Base-by-base conservation (phyloP, 1,139 yeast genomes). In the Yamadazyma epiphylla region DNA sequence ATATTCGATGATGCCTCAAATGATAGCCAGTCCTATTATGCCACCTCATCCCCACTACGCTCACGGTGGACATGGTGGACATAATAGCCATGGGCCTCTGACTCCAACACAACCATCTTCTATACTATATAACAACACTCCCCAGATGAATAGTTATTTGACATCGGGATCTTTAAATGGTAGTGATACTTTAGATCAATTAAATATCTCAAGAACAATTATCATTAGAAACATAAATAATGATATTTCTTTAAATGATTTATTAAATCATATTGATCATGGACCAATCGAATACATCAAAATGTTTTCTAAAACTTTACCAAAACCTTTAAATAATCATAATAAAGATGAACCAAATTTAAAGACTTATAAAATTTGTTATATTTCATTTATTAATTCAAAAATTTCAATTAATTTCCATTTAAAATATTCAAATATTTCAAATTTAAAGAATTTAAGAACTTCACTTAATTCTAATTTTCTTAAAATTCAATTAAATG, bases 271-370 rank as follows among this genome's bases (percentile, higher is more conserved):
- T 14, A 51, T 68, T 24, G 69, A 65, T 33, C 53, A 46, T 38
- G 74, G 74, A 3, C 74, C 74, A 3, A 64, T 68, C 22, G 74
- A 68, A 43, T 60, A 58, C 42, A 55, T 66, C 37, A 61, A 59
- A 35, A 48, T 65, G 50, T 55, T 58, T 40, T 39, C 59, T 8
- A 57, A 28, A 15, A n/a, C n/a, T n/a, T n/a, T n/a, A n/a, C n/a
- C n/a, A n/a, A n/a, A n/a, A n/a, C n/a, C n/a, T n/a, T n/a, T n/a
- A n/a, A n/a, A n/a, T n/a, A n/a, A n/a, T n/a, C 21, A 19, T 4
- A 29, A 21, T 10, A 21, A 23, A 15, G 24, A 5, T 15, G 31
- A 17, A 25, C 42, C 53, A 24, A 58, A 49, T 22, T 40, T 39
- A n/a, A 50, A 47, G 21, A 38, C 30, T 22, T 33, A 53, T 33